Evolutionary conservation across 1,139 yeast genomes (phyloP), one percentile per base, ranked within the genome.

Genomic region (Magnusiomyces suaveolens): DNA sequence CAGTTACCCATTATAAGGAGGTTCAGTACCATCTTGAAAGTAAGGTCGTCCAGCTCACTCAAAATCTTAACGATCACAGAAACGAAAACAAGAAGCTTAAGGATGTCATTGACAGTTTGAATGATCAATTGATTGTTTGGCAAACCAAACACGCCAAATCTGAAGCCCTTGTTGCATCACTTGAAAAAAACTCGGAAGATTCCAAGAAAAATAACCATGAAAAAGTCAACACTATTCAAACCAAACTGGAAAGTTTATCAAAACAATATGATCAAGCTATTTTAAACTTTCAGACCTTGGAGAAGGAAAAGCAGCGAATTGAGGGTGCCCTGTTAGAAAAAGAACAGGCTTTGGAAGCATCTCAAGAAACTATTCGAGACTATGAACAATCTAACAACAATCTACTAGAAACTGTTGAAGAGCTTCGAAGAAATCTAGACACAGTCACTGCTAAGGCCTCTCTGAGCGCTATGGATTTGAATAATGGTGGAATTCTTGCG

Each of bases 1-100:
- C 96, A 23, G 95, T 88, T 50, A 84, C 83, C 67, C 95, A 85
- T 66, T 79, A 87, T 75, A 82, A 87, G 70, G 96, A 92, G 68
- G 95, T 88, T 44, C 88, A 95, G 64, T 92, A 88, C 72, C 83
- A 86, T 68, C 79, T 92, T 65, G 98, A 92, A 70, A 92, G 90
- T 71, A 92, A 92, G 76, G 97, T 92, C 25, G 89, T 92, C 60
- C 96, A 90, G 69, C 80, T 92, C 61, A 89, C 96, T 0, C 96
- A 90, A 68, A 80, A 84, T 8, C 76, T 90, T 61, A 82, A 95
- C 0, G 71, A 83, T 32, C 85, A 86, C 70, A 82, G 84, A 46
- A 85, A 81, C 63, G 96, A 88, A 64, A 90, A 89, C 70, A 85
- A 84, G 72, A 78, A 77, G 58, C 75, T 90, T 66, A 76, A 80